Evolutionary conservation across 208 protist genomes (phyloP).

Genomic region (Trichomonas gallinae): DNA sequence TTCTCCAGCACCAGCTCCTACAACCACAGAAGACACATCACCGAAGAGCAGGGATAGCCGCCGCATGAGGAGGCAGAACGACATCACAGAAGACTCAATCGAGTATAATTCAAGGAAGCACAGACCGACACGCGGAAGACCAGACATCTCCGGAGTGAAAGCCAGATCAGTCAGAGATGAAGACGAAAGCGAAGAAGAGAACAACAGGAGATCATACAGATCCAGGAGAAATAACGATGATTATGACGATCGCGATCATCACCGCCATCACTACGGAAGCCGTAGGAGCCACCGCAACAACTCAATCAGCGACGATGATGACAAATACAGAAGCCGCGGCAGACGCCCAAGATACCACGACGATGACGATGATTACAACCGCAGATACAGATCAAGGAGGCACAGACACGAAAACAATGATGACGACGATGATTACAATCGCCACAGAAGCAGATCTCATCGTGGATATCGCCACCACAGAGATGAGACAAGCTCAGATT

Average conservation of each 20-base stretch:
- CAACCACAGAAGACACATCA: too few relatives aligned
- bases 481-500: too few relatives aligned
- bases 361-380: background rate
- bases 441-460: too few relatives aligned
- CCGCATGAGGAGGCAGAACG: background rate
- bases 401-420: background rate
- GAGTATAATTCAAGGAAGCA: background rate
- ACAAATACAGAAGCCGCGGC: background rate
- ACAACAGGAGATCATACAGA: background rate
- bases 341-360: background rate
- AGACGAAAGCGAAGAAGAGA: background rate
- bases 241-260: too few relatives aligned
- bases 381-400: background rate
- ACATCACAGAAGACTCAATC: background rate
- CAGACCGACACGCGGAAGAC: background rate
- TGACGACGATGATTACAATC: background rate
- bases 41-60: too few relatives aligned
- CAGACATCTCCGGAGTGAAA: background rate
- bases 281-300: background rate
- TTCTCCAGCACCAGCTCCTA: too few relatives aligned
- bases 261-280: background rate
- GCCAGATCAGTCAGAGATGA: background rate
- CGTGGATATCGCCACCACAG: too few relatives aligned
- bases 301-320: background rate
- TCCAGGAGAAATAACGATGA: background rate